Conservation (phyloP, 1,139 yeast genomes). For the Diutina sp. region DNA sequence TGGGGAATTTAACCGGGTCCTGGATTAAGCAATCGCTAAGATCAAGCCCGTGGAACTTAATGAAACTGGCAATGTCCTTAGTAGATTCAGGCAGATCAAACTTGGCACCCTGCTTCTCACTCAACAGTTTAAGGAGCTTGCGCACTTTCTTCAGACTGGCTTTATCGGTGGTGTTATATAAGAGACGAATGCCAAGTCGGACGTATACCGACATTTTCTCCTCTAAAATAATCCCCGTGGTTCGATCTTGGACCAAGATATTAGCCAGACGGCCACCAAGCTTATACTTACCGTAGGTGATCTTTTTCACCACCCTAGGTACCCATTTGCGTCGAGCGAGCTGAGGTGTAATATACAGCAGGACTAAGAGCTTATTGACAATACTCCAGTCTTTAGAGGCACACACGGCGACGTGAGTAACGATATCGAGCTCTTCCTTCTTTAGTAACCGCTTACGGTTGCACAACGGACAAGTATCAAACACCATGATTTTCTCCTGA, state of each 20-base stretch:
- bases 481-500: constrained; percentile 34
- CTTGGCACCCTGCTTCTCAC: constrained; percentile 73
- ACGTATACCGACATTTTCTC: constrained; percentile 90
- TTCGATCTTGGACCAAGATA: constrained; percentile 83
- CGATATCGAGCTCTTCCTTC: constrained; percentile 51
- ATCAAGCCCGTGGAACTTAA: constrained; percentile 69
- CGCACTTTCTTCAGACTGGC: constrained; percentile 46
- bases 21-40: constrained; percentile 51
- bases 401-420: constrained; percentile 82
- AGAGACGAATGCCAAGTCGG: constrained; percentile 69
- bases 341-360: constrained; percentile 66
- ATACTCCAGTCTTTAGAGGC: constrained; percentile 68
- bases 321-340: constrained; percentile 88
- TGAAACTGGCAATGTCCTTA: constrained; percentile 60
- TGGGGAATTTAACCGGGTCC: constrained; percentile 37
- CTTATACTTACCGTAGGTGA: constrained; percentile 80
- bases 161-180: constrained; percentile 61
- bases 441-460: constrained; percentile 44
- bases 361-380: constrained; percentile 50
- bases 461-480: constrained; percentile 72
- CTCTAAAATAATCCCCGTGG: constrained; percentile 76
- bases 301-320: constrained; percentile 64
- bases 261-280: constrained; percentile 85
- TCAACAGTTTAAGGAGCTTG: constrained; percentile 44
- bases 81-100: constrained; percentile 63